A percentile compares a stretch with the other conserved stretches of the same genome.
Evolutionary conservation across 345 rosid genomes (phyloP).

Genomic region (Erodium maritimum): DNA sequence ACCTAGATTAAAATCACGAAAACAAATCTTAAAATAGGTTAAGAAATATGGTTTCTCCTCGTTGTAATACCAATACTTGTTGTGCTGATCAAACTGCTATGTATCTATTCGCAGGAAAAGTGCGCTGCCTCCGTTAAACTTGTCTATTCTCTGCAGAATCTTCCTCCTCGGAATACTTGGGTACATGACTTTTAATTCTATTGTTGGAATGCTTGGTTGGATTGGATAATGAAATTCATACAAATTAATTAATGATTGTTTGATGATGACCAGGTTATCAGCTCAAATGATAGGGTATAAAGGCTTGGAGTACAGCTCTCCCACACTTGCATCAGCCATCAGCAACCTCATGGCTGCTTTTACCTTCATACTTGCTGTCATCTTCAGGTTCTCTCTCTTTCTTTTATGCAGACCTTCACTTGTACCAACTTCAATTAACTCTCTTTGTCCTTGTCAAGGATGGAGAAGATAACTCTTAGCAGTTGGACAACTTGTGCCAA

Average conservation of each 20-base stretch:
- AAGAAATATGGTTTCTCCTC: too few relatives aligned
- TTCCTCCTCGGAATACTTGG: background rate
- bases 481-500: constrained; percentile 65
- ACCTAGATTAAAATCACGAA: too few relatives aligned
- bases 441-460: constrained; percentile 22
- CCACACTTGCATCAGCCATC: background rate
- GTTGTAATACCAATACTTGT: too few relatives aligned
- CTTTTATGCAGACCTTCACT: background rate
- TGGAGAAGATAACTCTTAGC: constrained; percentile 52
- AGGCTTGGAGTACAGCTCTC: background rate
- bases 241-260: too few relatives aligned
- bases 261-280: background rate
- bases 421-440: background rate
- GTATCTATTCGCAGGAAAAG: background rate
- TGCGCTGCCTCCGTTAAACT: background rate
- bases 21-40: too few relatives aligned
- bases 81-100: background rate
- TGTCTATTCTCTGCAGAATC: background rate
- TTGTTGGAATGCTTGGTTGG: too few relatives aligned
- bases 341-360: background rate
- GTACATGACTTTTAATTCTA: background rate
- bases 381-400: background rate
- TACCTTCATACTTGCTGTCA: background rate
- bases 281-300: background rate
- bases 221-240: too few relatives aligned